A percentile compares a stretch with the other conserved stretches of the same genome.
phyloP scores from a whole-genome alignment of 2,329 filamentous ascomycete genomes.

The Pseudohalonectria lignicola region DNA sequence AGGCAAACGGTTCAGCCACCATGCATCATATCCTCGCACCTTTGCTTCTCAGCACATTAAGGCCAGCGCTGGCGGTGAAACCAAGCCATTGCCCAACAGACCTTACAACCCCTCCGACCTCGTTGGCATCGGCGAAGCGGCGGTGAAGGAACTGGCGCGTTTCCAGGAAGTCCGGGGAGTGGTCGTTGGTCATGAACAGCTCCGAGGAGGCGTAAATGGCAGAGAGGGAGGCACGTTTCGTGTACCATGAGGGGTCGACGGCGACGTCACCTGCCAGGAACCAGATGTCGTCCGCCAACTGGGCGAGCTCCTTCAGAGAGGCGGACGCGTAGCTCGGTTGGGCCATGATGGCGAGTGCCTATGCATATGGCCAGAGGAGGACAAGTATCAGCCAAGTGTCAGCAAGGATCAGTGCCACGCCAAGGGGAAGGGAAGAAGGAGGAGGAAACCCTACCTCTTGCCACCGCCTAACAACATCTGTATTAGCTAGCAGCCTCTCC shows the following conservation, averaged over 20 bases:
- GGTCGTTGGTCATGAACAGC: conserved; percentile 89
- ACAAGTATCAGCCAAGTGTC: no score
- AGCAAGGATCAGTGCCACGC: no score
- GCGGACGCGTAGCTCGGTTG: conserved; percentile 66
- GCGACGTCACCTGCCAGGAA: conserved; percentile 72
- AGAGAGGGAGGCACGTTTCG: conserved; percentile 45
- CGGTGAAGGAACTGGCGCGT: conserved; percentile 73
- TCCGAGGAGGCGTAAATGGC: conserved; percentile 62
- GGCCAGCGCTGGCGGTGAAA: conserved; percentile 64
- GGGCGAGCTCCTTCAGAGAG: conserved; percentile 68
- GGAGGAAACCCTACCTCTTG: conserved; percentile 56
- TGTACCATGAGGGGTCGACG: conserved; percentile 84
- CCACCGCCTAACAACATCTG: conserved; percentile 63
- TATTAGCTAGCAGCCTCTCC: conserved; percentile 67
- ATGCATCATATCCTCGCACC: conserved; percentile 66
- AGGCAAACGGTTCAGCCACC: no score
- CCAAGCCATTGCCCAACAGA: conserved; percentile 67
- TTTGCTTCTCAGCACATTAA: conserved; percentile 83
- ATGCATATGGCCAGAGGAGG: no score
- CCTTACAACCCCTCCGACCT: conserved; percentile 49
- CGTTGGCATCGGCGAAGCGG: conserved; percentile 58
- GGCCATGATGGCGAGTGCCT: conserved; percentile 87
- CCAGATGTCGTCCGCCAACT: conserved; percentile 85
- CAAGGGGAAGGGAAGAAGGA: not conserved
- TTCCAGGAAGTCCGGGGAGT: conserved; percentile 58